phyloP scores from a whole-genome alignment of 2,329 filamentous ascomycete species.

The Trichoderma koningii region DNA sequence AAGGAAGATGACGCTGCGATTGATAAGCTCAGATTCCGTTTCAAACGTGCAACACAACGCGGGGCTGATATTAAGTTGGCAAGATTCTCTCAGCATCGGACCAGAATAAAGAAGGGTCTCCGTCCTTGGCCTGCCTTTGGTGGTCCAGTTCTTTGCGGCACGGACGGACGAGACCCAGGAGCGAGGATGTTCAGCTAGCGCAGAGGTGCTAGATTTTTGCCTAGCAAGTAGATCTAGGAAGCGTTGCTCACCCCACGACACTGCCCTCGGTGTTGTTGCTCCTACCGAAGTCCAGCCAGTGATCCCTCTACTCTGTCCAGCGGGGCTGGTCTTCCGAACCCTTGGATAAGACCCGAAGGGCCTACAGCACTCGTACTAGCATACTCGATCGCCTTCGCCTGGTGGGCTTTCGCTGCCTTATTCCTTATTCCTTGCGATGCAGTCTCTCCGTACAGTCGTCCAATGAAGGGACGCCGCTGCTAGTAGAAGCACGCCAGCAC shows the following conservation, averaged over 20 bases:
- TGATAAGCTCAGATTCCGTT: not conserved
- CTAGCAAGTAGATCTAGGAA: conserved; percentile 21
- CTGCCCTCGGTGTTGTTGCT: not conserved
- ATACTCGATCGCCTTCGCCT: conserved; percentile 7
- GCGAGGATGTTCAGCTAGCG: conserved; percentile 15
- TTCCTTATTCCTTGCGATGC: conserved; percentile 1
- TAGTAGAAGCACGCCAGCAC: not conserved
- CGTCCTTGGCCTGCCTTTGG: not conserved
- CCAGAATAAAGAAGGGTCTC: not conserved
- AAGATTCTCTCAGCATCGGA: not conserved
- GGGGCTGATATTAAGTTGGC: not conserved
- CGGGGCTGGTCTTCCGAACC: conserved; percentile 14
- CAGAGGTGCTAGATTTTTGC: conserved; percentile 9
- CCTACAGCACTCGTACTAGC: not conserved
- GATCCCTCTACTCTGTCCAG: not conserved
- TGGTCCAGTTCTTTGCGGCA: conserved; percentile 8
- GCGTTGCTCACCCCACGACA: not conserved
- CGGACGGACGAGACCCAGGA: not conserved
- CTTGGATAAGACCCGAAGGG: conserved; percentile 17
- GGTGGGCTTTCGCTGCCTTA: conserved; percentile 5
- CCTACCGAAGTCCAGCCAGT: not conserved
- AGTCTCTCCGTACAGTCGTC: conserved; percentile 10
- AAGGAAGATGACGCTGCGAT: not conserved
- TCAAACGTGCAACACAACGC: not conserved
- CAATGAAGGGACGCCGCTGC: conserved; percentile 9